Evolutionary conservation across 495 filamentous ascomycete species (phyloP).

Genomic region (Penicillium atrosanguineum): DNA sequence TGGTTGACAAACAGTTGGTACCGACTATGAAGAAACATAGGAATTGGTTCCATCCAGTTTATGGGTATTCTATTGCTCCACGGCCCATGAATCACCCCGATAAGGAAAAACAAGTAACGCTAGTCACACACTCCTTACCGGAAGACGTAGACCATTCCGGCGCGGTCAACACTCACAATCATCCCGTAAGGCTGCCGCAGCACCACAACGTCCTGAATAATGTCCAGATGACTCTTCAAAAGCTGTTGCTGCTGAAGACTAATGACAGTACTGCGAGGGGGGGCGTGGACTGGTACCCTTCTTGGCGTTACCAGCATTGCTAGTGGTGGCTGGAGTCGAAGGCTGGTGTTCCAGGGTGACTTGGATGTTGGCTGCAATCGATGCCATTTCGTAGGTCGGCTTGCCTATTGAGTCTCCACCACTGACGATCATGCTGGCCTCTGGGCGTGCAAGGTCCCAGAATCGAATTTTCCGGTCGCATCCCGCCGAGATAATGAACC

Average conservation of each 20-base stretch:
- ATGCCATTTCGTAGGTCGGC: constrained; percentile 62
- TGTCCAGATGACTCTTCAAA: constrained; percentile 82
- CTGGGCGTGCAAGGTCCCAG: constrained; percentile 79
- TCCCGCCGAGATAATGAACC: constrained; percentile 82
- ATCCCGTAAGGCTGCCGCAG: constrained; percentile 89
- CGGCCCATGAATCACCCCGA: background rate
- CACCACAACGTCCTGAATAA: constrained; percentile 82
- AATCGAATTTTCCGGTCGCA: constrained; percentile 88
- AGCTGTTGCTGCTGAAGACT: constrained; percentile 83
- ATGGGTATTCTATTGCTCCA: background rate
- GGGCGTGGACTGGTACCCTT: constrained; percentile 48
- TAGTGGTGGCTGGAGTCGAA: constrained; percentile 28
- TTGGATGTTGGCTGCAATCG: constrained; percentile 65
- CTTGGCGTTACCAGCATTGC: constrained; percentile 26
- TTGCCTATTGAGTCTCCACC: constrained; percentile 61
- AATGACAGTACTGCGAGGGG: constrained; percentile 78
- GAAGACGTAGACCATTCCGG: constrained; percentile 91
- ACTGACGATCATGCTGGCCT: constrained; percentile 73
- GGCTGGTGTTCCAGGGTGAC: constrained; percentile 70
- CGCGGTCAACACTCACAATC: constrained; percentile 85
- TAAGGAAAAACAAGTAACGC: background rate
- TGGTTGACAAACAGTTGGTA: too few relatives aligned
- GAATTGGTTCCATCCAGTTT: background rate
- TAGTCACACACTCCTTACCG: constrained; percentile 43
- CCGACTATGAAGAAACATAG: background rate